A percentile compares a stretch with the other conserved stretches of the same genome.
phyloP scores from a whole-genome alignment of 2,329 filamentous ascomycete genomes.

The Lachnellula occidentalis region DNA sequence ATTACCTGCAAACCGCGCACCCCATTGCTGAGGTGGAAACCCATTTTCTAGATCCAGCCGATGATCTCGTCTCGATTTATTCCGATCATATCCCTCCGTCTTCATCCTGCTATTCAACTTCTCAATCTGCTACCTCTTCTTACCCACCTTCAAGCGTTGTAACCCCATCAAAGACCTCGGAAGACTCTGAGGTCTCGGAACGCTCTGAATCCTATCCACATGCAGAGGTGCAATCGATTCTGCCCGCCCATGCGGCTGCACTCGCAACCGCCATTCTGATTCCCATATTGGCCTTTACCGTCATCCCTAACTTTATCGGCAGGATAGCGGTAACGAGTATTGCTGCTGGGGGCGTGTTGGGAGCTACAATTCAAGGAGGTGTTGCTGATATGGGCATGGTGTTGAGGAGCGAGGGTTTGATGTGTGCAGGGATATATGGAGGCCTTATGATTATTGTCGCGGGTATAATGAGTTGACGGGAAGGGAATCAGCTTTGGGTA shows the following conservation, averaged over 20 bases:
- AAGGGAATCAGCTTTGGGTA: neutral
- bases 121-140: neutral
- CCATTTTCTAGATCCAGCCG: slow-evolving; percentile 27
- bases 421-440: slow-evolving; percentile 25
- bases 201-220: slow-evolving; percentile 18
- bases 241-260: slow-evolving; percentile 36
- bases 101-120: slow-evolving; percentile 3
- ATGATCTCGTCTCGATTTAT: slow-evolving; percentile 28
- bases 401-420: slow-evolving; percentile 17
- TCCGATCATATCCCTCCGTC: slow-evolving; percentile 10
- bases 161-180: neutral
- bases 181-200: neutral
- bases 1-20: slow-evolving; percentile 49
- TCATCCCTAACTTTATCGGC: slow-evolving; percentile 51
- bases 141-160: neutral
- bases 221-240: slow-evolving; percentile 19
- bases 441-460: slow-evolving; percentile 28
- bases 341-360: slow-evolving; percentile 41
- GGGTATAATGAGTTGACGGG: slow-evolving; percentile 17
- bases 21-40: slow-evolving; percentile 54
- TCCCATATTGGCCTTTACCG: slow-evolving; percentile 52
- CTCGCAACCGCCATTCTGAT: slow-evolving; percentile 49
- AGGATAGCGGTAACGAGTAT: slow-evolving; percentile 53
- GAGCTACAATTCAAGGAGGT: slow-evolving; percentile 18
- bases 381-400: slow-evolving; percentile 10